Evolutionary conservation across 257 asterid species (phyloP).

Genomic region (Cinchona pubescens): DNA sequence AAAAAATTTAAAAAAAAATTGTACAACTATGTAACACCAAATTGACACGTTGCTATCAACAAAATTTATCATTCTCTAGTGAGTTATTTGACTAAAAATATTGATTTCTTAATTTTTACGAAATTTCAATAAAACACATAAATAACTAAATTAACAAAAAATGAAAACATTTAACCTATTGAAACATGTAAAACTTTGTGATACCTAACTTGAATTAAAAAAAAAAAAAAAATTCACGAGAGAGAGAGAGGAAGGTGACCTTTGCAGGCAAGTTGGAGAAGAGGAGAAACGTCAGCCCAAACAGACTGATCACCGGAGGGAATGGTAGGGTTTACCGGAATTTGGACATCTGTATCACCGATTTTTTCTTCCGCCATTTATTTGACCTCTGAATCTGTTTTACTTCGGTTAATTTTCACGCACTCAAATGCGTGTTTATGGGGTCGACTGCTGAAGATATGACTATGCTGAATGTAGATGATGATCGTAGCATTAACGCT

Average conservation of each 20-base stretch:
- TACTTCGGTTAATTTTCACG: neutral
- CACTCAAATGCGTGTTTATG: neutral
- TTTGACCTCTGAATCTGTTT: neutral
- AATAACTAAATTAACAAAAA: neutral
- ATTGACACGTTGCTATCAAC: neutral
- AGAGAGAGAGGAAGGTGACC: slow-evolving; percentile 41
- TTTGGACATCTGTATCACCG: slow-evolving; percentile 24
- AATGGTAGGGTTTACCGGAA: slow-evolving; percentile 49
- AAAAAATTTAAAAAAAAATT: neutral
- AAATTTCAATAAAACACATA: neutral
- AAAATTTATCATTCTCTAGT: neutral
- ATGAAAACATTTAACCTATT: neutral
- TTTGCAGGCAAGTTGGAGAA: slow-evolving; percentile 62
- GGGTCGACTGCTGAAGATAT: neutral
- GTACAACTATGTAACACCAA: neutral
- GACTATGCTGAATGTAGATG: too few species aligned
- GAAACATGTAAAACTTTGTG: neutral
- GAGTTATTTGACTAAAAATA: neutral
- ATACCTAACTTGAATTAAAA: neutral
- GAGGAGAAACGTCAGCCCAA: slow-evolving; percentile 79
- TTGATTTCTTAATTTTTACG: neutral
- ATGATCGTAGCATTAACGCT: slow-evolving; percentile 7
- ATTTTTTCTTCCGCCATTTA: slow-evolving; percentile 19
- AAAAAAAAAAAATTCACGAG: neutral
- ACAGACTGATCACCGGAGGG: slow-evolving; percentile 67